Percentiles rank a stretch among this genome's conserved stretches.
These are phyloP conservation scores for Neurospora crassa DNA, from an alignment of 2,329 filamentous ascomycete genomes.

Conservation along the genomic window DNA sequence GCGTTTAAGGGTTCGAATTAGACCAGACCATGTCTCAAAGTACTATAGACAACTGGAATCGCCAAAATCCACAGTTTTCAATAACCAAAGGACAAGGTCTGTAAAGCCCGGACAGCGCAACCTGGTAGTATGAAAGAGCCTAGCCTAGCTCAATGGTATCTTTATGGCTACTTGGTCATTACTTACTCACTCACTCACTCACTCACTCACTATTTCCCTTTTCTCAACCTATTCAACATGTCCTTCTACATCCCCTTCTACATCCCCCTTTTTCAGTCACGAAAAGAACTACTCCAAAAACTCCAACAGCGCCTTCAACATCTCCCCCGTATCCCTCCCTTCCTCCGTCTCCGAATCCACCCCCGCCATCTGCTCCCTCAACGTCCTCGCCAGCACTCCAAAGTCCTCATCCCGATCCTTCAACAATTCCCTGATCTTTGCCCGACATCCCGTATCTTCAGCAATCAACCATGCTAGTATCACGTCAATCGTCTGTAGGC, in stretches of 20 bases:
- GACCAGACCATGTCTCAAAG: neutral
- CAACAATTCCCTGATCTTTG: constrained; percentile 53
- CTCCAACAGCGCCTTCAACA: constrained; percentile 42
- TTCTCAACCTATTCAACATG: no score
- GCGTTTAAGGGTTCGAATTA: no score
- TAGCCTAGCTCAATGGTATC: constrained; percentile 9
- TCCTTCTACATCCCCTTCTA: neutral
- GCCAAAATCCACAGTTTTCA: no score
- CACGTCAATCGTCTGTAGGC: constrained; percentile 73
- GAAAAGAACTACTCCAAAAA: constrained; percentile 30
- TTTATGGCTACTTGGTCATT: neutral
- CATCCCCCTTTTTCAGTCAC: neutral
- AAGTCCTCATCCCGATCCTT: constrained; percentile 60
- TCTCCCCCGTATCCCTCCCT: constrained; percentile 46
- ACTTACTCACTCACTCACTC: neutral
- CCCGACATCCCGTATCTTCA: constrained; percentile 69
- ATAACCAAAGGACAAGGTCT: neutral
- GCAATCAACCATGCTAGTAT: constrained; percentile 85
- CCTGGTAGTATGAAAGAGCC: neutral
- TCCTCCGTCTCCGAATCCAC: constrained; percentile 43
- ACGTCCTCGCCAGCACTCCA: constrained; percentile 50
- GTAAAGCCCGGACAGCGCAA: neutral
- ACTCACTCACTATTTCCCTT: no score
- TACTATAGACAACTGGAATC: neutral
- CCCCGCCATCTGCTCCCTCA: constrained; percentile 50